Conservation (phyloP, 352 stramenopile species). For the Aphanomyces cochlioides region DNA sequence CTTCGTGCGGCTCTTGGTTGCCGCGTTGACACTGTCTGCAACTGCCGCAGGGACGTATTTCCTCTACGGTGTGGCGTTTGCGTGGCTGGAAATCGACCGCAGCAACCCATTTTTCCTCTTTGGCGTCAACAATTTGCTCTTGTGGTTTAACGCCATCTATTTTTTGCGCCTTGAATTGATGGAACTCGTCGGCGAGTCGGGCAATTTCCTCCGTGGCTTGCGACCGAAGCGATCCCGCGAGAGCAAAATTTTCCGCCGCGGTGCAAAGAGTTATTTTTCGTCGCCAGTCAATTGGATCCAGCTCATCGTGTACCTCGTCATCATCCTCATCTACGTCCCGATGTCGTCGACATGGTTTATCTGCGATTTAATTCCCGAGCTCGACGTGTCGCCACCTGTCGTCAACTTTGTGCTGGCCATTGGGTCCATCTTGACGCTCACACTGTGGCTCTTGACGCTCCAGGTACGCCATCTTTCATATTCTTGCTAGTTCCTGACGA, state of each 20-base stretch:
- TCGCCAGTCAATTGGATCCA: not conserved
- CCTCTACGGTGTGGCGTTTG: not conserved
- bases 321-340: conserved; percentile 4
- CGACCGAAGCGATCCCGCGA: not conserved
- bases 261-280: conserved; percentile 11
- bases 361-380: not conserved
- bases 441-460: not conserved
- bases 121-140: not conserved
- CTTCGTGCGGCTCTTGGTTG: not conserved
- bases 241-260: not conserved
- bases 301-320: conserved; percentile 9
- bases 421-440: not conserved
- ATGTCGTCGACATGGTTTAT: not conserved
- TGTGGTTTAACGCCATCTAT: not conserved
- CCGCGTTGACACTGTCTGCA: not conserved
- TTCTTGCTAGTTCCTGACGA: not conserved
- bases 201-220: not conserved
- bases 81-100: not conserved
- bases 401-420: not conserved
- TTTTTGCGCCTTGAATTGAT: not conserved
- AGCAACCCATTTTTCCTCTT: not conserved
- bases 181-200: not conserved
- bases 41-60: not conserved
- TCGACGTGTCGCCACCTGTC: not conserved
- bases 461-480: not conserved